phyloP scores from a whole-genome alignment of 306 rosid species.

The Prunus dulcis region DNA sequence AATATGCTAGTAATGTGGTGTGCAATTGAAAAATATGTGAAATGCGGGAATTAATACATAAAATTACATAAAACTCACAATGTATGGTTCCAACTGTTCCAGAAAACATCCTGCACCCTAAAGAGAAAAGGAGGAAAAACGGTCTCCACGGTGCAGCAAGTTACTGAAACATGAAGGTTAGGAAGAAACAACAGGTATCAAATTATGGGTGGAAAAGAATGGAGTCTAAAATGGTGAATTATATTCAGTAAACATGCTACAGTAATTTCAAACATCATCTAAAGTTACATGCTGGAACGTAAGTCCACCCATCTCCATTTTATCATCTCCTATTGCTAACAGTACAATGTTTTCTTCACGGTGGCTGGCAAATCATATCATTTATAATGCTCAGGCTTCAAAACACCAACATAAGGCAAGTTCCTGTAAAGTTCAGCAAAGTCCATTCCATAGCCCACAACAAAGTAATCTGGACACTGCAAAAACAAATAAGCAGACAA shows the following conservation, averaged over 20 bases:
- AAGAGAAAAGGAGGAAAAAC: background rate
- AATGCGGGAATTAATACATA: no score
- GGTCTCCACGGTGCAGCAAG: background rate
- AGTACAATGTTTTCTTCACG: background rate
- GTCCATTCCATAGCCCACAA: constrained; percentile 95
- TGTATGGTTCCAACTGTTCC: no score
- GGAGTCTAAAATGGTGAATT: background rate
- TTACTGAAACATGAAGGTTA: background rate
- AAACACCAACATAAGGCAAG: constrained; percentile 80
- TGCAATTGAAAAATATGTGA: no score
- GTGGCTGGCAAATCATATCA: constrained; percentile 22
- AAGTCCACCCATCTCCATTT: background rate
- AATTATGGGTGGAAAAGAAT: background rate
- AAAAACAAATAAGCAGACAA: constrained; percentile 5
- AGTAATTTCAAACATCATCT: background rate
- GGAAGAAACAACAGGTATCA: background rate
- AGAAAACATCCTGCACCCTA: background rate
- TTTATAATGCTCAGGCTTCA: constrained; percentile 70
- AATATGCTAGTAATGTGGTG: no score
- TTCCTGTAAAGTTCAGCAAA: constrained; percentile 73
- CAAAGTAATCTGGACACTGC: constrained; percentile 89
- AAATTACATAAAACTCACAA: no score
- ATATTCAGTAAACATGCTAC: background rate
- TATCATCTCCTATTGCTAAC: background rate
- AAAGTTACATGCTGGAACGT: background rate